A percentile compares a stretch with the other conserved stretches of the same genome.
Evolutionary conservation across 768 basidiomycete genomes (phyloP).

Genomic region (Lactarius sanguifluus): DNA sequence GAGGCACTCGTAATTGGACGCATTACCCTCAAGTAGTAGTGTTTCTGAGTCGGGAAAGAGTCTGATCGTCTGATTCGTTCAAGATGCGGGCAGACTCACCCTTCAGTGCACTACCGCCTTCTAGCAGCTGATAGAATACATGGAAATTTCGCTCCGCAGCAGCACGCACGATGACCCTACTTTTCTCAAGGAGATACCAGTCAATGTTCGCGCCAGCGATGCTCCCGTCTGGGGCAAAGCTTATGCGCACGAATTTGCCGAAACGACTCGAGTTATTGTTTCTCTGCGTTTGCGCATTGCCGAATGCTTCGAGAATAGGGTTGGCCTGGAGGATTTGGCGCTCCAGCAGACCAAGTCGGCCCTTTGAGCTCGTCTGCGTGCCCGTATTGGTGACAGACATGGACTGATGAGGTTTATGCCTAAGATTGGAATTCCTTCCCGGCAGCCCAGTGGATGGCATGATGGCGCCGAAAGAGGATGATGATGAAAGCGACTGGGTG

Average conservation of each 20-base stretch:
- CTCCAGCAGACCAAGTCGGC: constrained; percentile 84
- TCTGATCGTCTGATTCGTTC: constrained; percentile 19
- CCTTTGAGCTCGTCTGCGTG: constrained; percentile 54
- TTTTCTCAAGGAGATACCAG: constrained; percentile 99
- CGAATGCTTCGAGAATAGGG: constrained; percentile 96
- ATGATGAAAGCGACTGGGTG: constrained; percentile 57
- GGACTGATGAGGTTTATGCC: constrained; percentile 50
- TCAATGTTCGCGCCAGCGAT: constrained; percentile 98
- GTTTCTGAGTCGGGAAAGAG: constrained; percentile 47
- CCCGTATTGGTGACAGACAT: constrained; percentile 48
- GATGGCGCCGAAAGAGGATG: constrained; percentile 48
- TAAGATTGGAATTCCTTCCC: constrained; percentile 53
- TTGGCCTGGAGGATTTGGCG: constrained; percentile 97
- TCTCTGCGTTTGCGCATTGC: constrained; percentile 96
- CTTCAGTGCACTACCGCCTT: constrained; percentile 68
- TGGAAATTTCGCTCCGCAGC: constrained; percentile 93
- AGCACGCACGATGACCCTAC: constrained; percentile 84
- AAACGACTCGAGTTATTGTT: constrained; percentile 99
- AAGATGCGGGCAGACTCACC: constrained; percentile 45
- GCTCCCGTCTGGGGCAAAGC: constrained; percentile 88
- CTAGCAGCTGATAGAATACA: constrained; percentile 93
- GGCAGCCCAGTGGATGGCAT: constrained; percentile 71
- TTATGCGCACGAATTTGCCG: constrained; percentile 96
- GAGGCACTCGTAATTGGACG: constrained; percentile 87
- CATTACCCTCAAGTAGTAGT: constrained; percentile 67